Percentiles rank a stretch among this genome's conserved stretches.
These are phyloP conservation scores for Lathyrus aphaca DNA, from an alignment of 306 rosid genomes.

Conservation along the genomic window DNA sequence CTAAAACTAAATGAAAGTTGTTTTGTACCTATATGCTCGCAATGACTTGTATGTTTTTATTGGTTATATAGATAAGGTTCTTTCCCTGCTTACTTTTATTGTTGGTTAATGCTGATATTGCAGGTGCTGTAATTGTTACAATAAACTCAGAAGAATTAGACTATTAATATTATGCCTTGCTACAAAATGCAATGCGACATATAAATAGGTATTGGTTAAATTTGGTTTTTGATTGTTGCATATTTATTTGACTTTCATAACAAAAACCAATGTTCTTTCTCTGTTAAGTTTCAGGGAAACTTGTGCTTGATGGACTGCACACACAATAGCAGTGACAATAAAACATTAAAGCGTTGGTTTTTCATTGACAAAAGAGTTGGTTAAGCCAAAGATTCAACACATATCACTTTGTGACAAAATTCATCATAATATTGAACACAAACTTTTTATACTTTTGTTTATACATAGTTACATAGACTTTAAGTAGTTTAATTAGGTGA, in stretches of 20 bases:
- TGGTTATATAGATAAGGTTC: too few species aligned
- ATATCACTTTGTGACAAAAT: constrained; percentile 27
- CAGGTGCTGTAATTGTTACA: constrained; percentile 21
- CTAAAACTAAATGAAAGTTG: too few species aligned
- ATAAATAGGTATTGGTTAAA: constrained; percentile 36
- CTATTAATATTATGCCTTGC: not conserved
- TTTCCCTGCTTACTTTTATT: not conserved
- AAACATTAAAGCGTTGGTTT: constrained; percentile 89
- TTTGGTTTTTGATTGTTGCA: not conserved
- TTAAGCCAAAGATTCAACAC: constrained; percentile 36
- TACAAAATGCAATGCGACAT: constrained; percentile 29
- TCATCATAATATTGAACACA: not conserved
- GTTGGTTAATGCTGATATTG: constrained; percentile 10
- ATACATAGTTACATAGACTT: constrained; percentile 1
- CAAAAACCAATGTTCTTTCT: constrained; percentile 8
- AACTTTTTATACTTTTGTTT: constrained; percentile 1
- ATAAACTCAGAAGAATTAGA: constrained; percentile 14
- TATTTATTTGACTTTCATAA: not conserved
- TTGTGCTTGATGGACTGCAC: constrained; percentile 76
- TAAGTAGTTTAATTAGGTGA: constrained; percentile 32
- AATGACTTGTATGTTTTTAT: too few species aligned
- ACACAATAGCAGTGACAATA: constrained; percentile 73
- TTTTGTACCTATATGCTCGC: too few species aligned
- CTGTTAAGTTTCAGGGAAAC: constrained; percentile 55
- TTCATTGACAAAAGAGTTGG: constrained; percentile 94